Conservation (phyloP, 192 early-diverging fungal genomes). For the Obelidium mucronatum region DNA sequence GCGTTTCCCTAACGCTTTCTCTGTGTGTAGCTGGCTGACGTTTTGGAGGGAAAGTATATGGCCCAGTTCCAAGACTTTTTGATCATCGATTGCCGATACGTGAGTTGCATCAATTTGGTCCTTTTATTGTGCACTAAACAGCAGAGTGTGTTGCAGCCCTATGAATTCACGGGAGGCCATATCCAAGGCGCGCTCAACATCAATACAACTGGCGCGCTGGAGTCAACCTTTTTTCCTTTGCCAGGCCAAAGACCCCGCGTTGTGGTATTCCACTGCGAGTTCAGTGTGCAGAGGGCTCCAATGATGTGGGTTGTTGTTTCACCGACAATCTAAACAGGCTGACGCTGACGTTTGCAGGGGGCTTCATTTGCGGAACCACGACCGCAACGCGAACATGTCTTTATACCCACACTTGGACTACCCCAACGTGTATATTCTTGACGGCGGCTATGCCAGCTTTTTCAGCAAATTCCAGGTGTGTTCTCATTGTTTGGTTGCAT, state of each 20-base stretch:
- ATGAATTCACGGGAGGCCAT: conserved; percentile 88
- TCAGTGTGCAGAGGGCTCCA: conserved; percentile 80
- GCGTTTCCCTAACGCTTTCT: not conserved
- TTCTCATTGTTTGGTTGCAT: too few species aligned
- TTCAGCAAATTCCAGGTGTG: conserved; percentile 59
- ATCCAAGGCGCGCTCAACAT: conserved; percentile 78
- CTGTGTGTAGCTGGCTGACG: conserved; percentile 56
- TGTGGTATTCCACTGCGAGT: conserved; percentile 90
- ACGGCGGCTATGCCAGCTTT: conserved; percentile 85
- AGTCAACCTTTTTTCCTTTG: conserved; percentile 61
- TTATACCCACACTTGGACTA: conserved; percentile 81
- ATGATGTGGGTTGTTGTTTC: conserved; percentile 79
- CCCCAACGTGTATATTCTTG: conserved; percentile 85
- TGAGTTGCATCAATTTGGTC: not conserved
- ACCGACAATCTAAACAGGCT: too few species aligned
- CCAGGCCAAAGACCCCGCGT: conserved; percentile 44
- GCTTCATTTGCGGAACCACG: conserved; percentile 73
- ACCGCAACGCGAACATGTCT: conserved; percentile 73
- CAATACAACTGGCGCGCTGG: conserved; percentile 64
- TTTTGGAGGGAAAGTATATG: conserved; percentile 73
- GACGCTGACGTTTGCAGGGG: conserved; percentile 72
- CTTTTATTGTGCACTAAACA: not conserved
- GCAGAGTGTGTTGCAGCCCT: conserved; percentile 50
- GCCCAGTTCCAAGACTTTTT: conserved; percentile 66
- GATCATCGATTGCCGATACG: conserved; percentile 84